Percentiles rank a stretch among this genome's conserved stretches.
phyloP scores from a whole-genome alignment of 2,329 filamentous ascomycete genomes.

The Fusarium hostae region DNA sequence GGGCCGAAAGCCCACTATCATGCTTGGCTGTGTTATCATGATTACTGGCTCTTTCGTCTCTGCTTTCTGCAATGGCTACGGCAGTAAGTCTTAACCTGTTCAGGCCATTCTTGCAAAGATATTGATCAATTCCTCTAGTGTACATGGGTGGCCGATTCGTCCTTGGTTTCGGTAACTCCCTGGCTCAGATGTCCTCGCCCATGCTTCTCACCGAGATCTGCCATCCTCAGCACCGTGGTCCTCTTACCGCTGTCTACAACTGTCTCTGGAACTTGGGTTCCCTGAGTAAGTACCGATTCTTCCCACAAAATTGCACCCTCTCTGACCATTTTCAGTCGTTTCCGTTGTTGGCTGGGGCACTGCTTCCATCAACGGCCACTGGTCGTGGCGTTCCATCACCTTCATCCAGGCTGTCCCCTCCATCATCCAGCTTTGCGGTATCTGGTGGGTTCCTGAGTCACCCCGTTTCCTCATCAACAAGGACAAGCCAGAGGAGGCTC shows the following conservation, averaged over 20 bases:
- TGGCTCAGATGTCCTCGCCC: constrained; percentile 72
- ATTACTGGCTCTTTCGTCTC: constrained; percentile 56
- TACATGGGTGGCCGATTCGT: constrained; percentile 54
- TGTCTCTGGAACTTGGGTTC: constrained; percentile 73
- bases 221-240: constrained; percentile 75
- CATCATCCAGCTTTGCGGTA: constrained; percentile 70
- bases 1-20: constrained; percentile 58
- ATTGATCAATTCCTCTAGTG: constrained; percentile 43
- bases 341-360: constrained; percentile 74
- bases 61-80: constrained; percentile 56
- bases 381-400: constrained; percentile 75
- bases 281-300: constrained; percentile 45
- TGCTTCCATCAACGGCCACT: constrained; percentile 65
- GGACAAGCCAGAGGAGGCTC: constrained; percentile 70
- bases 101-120: neutral
- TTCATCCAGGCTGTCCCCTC: constrained; percentile 72
- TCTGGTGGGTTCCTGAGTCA: constrained; percentile 75
- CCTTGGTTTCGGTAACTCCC: constrained; percentile 73
- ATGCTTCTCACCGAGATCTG: constrained; percentile 73
- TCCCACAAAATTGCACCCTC: rapidly evolving
- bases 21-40: constrained; percentile 59
- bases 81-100: constrained; percentile 49
- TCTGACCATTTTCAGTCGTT: constrained; percentile 53
- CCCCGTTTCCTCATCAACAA: constrained; percentile 73
- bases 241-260: constrained; percentile 74